Conservation (phyloP, 768 basidiomycete species). For the Tylopilus sp. region DNA sequence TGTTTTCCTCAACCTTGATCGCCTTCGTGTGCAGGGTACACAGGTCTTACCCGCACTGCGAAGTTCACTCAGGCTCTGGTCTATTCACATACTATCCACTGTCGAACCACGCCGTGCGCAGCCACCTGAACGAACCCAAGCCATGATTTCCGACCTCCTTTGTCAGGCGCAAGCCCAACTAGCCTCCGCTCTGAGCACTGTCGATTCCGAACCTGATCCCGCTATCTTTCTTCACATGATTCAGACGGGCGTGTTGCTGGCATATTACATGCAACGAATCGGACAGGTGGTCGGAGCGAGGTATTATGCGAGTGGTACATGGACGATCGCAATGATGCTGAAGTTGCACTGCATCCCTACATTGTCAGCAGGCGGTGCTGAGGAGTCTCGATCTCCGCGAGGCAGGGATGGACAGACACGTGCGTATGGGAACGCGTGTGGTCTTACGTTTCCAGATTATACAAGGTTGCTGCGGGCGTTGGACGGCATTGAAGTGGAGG, state of each 20-base stretch:
- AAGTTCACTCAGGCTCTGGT: conserved; percentile 51
- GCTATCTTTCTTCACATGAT: conserved; percentile 48
- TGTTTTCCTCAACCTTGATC: conserved; percentile 56
- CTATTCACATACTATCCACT: conserved; percentile 41
- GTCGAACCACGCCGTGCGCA: conserved; percentile 38
- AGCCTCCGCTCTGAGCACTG: conserved; percentile 42
- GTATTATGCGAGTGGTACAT: conserved; percentile 48
- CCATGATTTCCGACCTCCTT: conserved; percentile 35
- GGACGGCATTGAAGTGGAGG: conserved; percentile 35
- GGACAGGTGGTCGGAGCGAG: conserved; percentile 61
- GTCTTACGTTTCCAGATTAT: conserved; percentile 10
- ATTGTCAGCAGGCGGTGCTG: not conserved
- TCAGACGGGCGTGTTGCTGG: conserved; percentile 62
- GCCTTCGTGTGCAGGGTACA: conserved; percentile 41
- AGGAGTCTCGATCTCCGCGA: not conserved
- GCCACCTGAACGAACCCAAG: not conserved
- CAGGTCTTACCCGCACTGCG: conserved; percentile 49
- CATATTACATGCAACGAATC: conserved; percentile 60
- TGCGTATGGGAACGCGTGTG: not conserved
- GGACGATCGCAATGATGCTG: conserved; percentile 43
- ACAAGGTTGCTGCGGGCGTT: conserved; percentile 28
- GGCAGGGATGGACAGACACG: not conserved
- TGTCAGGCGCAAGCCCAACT: conserved; percentile 46
- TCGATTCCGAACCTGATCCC: conserved; percentile 29
- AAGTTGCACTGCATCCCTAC: conserved; percentile 40